Evolutionary conservation across 352 stramenopile species (phyloP), one percentile per base, ranked within the genome.

Genomic region (Pythium folliculosum): DNA sequence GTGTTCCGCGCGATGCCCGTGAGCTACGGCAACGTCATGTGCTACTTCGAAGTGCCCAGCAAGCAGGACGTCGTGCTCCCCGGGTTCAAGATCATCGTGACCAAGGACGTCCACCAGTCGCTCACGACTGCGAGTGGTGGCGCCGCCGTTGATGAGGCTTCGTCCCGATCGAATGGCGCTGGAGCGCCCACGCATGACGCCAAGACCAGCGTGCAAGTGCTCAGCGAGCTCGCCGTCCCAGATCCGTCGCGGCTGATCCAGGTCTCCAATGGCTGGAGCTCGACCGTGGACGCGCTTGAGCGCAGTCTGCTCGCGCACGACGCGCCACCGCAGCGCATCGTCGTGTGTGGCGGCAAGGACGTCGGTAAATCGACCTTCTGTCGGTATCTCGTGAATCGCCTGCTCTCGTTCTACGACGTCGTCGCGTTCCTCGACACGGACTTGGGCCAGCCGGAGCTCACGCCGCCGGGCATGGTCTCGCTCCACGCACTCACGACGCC

Each of bases 361-460:
- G 94, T 98, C 19, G 97, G 97, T 19, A 99, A 99, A 75, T 98
- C 90, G 21, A 99, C 92, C 13, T 97, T 97, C 74, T 97, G 96
- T 66, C 87, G 96, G 53, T 98, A 97, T 73, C 65, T 97, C 23
- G 82, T 97, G 10, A 98, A 99, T 82, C 84, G 86, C 13, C 64
- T 98, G 57, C 80, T 99, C 7, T 68, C 72, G 2, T 77, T 79
- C 55, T 82, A 88, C 43, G 71, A 70, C 7, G 72, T 76, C 21
- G 91, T 99, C 22, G 93, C 93, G 13, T 97, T 98, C 73, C 73
- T 99, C 51, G 97, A 99, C 74, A 96, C 92, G 23, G 97, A 99
- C 70, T 76, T 97, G 23, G 97, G 97, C 1, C 97, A 99, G 80
- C 94, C 95, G 13, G 97, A 99, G 78, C 78, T 99, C 44, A 96